Percentiles rank a stretch among this genome's conserved stretches.
phyloP scores from a whole-genome alignment of 495 filamentous ascomycete species.

The Aspergillus sclerotiicarbonarius region DNA sequence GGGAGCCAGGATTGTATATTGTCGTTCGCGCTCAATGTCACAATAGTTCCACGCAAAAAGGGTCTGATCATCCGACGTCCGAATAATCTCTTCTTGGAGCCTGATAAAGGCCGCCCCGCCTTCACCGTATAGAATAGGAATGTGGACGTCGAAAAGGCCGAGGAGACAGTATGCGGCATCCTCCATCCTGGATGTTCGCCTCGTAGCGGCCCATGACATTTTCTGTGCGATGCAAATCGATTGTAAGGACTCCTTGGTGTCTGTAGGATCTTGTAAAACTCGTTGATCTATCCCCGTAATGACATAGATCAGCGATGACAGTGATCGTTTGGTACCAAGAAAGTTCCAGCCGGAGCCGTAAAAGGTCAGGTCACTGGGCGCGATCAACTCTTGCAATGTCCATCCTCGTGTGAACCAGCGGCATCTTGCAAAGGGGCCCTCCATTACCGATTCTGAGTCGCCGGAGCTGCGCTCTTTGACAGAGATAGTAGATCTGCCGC shows the following conservation, averaged over 20 bases:
- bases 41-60: too few relatives aligned
- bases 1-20: too few relatives aligned
- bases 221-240: constrained; percentile 26
- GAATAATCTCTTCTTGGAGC: constrained; percentile 34
- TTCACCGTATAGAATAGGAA: constrained; percentile 48
- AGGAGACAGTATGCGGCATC: constrained; percentile 44
- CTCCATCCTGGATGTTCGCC: constrained; percentile 31
- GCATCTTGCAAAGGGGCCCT: background rate
- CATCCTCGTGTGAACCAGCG: constrained; percentile 28
- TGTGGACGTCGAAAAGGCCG: constrained; percentile 44
- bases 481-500: too few relatives aligned
- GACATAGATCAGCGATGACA: constrained; percentile 25
- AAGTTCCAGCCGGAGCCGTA: constrained; percentile 20
- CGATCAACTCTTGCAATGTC: constrained; percentile 29
- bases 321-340: constrained; percentile 20
- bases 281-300: too few relatives aligned
- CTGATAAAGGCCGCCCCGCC: constrained; percentile 31
- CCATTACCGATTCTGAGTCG: background rate
- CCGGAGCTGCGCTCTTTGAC: too few relatives aligned
- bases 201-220: constrained; percentile 40
- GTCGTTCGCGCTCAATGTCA: too few relatives aligned
- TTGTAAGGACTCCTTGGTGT: background rate
- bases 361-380: constrained; percentile 22
- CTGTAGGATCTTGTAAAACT: too few relatives aligned
- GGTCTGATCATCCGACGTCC: constrained; percentile 3